Evolutionary conservation across 352 stramenopile species (phyloP).

Genomic region (Pythium phragmiticola): DNA sequence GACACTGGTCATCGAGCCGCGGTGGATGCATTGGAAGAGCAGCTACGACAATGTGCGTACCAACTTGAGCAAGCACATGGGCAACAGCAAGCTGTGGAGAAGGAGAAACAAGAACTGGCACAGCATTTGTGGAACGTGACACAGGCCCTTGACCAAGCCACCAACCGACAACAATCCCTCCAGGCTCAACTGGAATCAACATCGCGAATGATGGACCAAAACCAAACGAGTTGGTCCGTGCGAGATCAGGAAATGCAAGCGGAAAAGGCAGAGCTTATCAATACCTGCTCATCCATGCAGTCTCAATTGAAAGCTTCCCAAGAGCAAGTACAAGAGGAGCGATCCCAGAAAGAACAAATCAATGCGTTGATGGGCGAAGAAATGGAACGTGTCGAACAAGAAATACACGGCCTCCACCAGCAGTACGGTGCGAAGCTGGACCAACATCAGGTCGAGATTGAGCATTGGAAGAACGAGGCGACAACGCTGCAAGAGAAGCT

Average conservation of each 20-base stretch:
- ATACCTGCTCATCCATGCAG: slow-evolving; percentile 35
- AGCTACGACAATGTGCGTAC: not conserved
- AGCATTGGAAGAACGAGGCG: slow-evolving; percentile 29
- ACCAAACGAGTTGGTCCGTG: slow-evolving; percentile 31
- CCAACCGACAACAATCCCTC: slow-evolving; percentile 33
- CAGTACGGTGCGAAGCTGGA: slow-evolving; percentile 27
- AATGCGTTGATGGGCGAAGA: slow-evolving; percentile 56
- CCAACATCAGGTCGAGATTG: slow-evolving; percentile 24
- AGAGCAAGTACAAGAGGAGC: slow-evolving; percentile 36
- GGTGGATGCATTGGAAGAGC: slow-evolving; percentile 25
- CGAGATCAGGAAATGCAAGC: slow-evolving; percentile 43
- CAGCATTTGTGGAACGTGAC: slow-evolving; percentile 63
- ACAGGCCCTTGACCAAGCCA: slow-evolving; percentile 41
- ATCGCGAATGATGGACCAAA: slow-evolving; percentile 32
- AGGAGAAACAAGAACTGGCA: slow-evolving; percentile 57
- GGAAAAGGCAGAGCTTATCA: slow-evolving; percentile 40
- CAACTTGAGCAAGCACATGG: slow-evolving; percentile 6
- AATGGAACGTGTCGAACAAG: slow-evolving; percentile 40
- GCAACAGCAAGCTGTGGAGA: slow-evolving; percentile 24
- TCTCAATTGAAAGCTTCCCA: slow-evolving; percentile 36
- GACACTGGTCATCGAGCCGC: slow-evolving; percentile 21
- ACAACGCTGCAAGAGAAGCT: slow-evolving; percentile 26
- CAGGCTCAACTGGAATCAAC: slow-evolving; percentile 20
- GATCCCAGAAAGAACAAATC: slow-evolving; percentile 65
- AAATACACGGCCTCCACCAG: slow-evolving; percentile 39